These are phyloP conservation scores for Pseudonitzschia multiseries DNA, from an alignment of 108 stramenopile species.

Conservation along the genomic window DNA sequence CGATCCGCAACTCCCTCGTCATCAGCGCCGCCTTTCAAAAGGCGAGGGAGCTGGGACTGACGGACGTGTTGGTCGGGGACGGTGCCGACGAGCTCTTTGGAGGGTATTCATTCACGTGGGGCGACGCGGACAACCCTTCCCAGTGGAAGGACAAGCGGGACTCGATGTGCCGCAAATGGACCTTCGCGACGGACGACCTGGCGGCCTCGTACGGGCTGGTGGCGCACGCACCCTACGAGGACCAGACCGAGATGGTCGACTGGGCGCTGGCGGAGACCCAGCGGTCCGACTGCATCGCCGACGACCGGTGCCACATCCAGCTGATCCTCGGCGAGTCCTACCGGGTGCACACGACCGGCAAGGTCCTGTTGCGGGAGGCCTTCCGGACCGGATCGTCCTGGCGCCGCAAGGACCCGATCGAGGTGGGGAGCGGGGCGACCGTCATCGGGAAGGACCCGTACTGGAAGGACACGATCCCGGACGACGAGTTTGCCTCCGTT, in stretches of 20 bases:
- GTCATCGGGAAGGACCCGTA: conserved; percentile 47
- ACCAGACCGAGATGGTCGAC: conserved; percentile 25
- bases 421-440: conserved; percentile 51
- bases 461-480: conserved; percentile 29
- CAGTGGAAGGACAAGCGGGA: conserved; percentile 56
- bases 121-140: conserved; percentile 28
- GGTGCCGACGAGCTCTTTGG: conserved; percentile 67
- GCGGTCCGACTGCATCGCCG: conserved; percentile 37
- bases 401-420: conserved; percentile 68
- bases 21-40: conserved; percentile 48
- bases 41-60: conserved; percentile 37
- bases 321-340: conserved; percentile 1
- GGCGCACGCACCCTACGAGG: conserved; percentile 41
- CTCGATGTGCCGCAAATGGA: conserved; percentile 55
- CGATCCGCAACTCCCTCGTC: conserved; percentile 50
- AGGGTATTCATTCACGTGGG: conserved; percentile 64
- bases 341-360: conserved; percentile 39
- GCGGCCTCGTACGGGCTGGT: conserved; percentile 40
- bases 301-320: background rate
- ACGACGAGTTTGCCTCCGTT: background rate
- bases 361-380: conserved; percentile 54
- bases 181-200: conserved; percentile 47
- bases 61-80: conserved; percentile 51
- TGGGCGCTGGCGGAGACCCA: conserved; percentile 44
- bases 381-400: conserved; percentile 57